Percentiles rank a stretch among this genome's conserved stretches.
Evolutionary conservation across 176 grass and related monocot species (phyloP).

Genomic region (Bromus sterilis): DNA sequence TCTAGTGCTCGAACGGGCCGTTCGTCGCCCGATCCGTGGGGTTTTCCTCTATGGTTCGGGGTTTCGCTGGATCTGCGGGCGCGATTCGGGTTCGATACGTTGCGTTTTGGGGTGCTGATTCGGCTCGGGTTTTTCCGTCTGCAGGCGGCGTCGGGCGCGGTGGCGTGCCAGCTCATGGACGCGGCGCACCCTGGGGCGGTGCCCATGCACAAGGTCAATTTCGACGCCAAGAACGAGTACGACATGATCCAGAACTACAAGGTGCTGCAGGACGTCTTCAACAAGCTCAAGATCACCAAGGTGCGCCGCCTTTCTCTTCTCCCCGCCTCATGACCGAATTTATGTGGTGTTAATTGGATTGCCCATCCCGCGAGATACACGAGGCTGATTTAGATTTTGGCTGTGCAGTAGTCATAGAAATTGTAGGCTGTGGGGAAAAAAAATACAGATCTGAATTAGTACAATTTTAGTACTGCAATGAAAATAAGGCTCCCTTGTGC

Average conservation of each 20-base stretch:
- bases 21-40: background rate
- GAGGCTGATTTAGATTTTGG: background rate
- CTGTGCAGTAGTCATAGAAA: too few species aligned
- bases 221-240: constrained; percentile 93
- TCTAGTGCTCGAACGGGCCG: background rate
- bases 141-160: constrained; percentile 86
- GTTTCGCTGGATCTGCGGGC: background rate
- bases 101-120: background rate
- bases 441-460: background rate
- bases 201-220: constrained; percentile 98
- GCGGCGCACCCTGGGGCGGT: constrained; percentile 77
- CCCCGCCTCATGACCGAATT: background rate
- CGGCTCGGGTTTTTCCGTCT: background rate
- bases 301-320: constrained; percentile 4
- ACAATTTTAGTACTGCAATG: background rate
- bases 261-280: constrained; percentile 98
- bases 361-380: background rate
- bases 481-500: background rate
- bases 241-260: constrained; percentile 99
- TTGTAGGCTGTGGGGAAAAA: background rate
- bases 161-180: constrained; percentile 92
- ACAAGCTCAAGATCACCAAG: constrained; percentile 95
- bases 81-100: background rate
- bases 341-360: background rate
- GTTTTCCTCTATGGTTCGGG: background rate